These are phyloP conservation scores for Leucosporidium creatinivorum DNA, from an alignment of 768 basidiomycete genomes.

Conservation along the genomic window DNA sequence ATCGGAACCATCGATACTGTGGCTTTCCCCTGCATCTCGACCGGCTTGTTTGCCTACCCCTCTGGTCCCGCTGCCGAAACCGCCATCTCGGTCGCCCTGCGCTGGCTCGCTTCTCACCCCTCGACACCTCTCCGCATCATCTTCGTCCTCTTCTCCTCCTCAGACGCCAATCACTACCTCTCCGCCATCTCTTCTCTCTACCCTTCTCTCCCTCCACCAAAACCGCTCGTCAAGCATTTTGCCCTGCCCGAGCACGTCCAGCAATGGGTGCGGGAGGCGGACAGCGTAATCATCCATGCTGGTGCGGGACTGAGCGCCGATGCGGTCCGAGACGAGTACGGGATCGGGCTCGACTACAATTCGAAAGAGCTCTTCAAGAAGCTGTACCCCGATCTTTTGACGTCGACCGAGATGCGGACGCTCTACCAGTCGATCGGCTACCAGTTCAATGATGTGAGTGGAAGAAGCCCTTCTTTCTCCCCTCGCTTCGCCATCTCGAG, in stretches of 20 bases:
- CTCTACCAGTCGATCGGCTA: constrained; percentile 11
- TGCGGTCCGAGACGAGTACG: background rate
- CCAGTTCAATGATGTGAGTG: constrained; percentile 1
- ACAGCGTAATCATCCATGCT: constrained; percentile 6
- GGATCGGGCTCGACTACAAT: constrained; percentile 6
- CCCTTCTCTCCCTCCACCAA: background rate
- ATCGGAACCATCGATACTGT: constrained; percentile 1
- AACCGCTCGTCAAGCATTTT: background rate
- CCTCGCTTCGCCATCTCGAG: too few species aligned
- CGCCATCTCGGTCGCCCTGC: background rate
- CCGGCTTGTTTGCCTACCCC: constrained; percentile 13
- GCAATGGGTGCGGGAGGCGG: background rate
- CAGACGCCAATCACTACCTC: constrained; percentile 3
- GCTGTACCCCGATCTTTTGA: constrained; percentile 1
- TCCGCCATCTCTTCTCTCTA: constrained; percentile 1
- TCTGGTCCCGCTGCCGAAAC: background rate
- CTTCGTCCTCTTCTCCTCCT: constrained; percentile 11
- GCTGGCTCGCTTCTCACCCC: constrained; percentile 8
- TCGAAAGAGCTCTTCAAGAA: constrained; percentile 1
- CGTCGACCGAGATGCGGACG: background rate
- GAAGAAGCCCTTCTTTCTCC: too few species aligned
- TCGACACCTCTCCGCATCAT: background rate
- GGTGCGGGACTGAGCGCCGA: constrained; percentile 4
- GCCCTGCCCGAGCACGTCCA: background rate
- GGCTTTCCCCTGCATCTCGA: constrained; percentile 16